These are phyloP conservation scores for Myxozyma neglecta DNA, from an alignment of 805 yeast species.

Conservation along the genomic window DNA sequence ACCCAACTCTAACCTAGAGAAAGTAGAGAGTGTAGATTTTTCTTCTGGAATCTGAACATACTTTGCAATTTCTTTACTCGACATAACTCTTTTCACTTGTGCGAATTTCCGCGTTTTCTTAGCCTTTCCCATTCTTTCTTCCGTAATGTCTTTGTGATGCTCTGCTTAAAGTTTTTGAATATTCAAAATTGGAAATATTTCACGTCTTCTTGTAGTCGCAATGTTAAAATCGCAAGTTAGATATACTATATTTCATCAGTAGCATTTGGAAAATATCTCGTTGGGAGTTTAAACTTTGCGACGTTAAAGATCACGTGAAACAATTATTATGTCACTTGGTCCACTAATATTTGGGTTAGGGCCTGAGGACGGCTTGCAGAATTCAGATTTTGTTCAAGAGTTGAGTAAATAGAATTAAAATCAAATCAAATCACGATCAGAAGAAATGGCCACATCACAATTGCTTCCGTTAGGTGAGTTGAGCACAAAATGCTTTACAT, in stretches of 20 bases:
- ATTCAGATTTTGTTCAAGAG: no score
- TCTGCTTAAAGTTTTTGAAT: neutral
- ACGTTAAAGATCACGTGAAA: neutral
- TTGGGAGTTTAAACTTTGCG: neutral
- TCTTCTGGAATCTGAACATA: conserved; percentile 38
- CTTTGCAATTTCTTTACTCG: conserved; percentile 67
- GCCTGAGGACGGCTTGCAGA: no score
- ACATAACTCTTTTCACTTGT: conserved; percentile 79
- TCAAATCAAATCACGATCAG: neutral
- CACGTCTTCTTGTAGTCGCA: neutral
- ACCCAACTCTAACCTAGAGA: neutral
- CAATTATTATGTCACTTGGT: no score
- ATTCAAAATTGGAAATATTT: no score
- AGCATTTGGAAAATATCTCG: no score
- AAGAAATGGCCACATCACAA: conserved; percentile 29
- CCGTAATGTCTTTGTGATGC: no score
- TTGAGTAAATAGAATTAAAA: neutral
- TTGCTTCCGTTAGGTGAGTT: conserved; percentile 30
- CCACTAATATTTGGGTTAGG: no score
- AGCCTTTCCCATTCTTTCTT: conserved; percentile 84
- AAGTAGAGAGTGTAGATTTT: neutral
- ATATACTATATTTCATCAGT: no score
- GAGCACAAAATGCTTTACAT: no score
- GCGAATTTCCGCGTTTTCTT: conserved; percentile 96
- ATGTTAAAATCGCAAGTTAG: no score